phyloP scores from a whole-genome alignment of 306 rosid genomes.

The Trifolium subterraneum region DNA sequence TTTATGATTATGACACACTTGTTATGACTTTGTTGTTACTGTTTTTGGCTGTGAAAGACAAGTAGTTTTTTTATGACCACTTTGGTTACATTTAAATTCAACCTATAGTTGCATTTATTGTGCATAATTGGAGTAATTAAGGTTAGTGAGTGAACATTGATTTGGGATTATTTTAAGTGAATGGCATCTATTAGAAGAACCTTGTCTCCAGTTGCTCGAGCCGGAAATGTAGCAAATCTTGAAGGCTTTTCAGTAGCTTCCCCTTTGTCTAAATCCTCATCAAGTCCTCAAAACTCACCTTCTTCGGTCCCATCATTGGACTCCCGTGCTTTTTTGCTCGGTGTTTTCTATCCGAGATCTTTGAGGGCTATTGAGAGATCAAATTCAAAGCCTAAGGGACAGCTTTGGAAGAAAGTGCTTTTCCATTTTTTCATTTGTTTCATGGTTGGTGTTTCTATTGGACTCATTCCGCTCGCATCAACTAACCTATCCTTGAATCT shows the following conservation, averaged over 20 bases:
- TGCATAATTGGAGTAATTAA: constrained; percentile 5
- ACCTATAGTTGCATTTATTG: constrained; percentile 8
- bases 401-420: constrained; percentile 70
- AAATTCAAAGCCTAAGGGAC: constrained; percentile 58
- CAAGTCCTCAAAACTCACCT: constrained; percentile 58
- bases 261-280: constrained; percentile 76
- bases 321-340: constrained; percentile 54
- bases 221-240: constrained; percentile 58
- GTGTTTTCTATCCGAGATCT: constrained; percentile 60
- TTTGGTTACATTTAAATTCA: constrained; percentile 16
- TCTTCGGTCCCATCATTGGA: constrained; percentile 50
- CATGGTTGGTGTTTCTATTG: constrained; percentile 69
- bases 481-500: constrained; percentile 55
- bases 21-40: constrained; percentile 16
- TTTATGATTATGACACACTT: not conserved
- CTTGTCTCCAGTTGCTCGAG: constrained; percentile 74
- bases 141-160: constrained; percentile 26
- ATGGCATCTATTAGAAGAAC: constrained; percentile 93
- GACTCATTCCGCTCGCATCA: constrained; percentile 73
- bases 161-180: constrained; percentile 37
- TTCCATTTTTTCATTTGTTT: constrained; percentile 75
- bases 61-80: constrained; percentile 15
- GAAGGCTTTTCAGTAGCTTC: constrained; percentile 74
- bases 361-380: constrained; percentile 68
- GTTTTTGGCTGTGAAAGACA: constrained; percentile 36